Evolutionary conservation across 805 yeast species (phyloP), one percentile per base, ranked within the genome.

Genomic region (Dipodascus albidus): DNA sequence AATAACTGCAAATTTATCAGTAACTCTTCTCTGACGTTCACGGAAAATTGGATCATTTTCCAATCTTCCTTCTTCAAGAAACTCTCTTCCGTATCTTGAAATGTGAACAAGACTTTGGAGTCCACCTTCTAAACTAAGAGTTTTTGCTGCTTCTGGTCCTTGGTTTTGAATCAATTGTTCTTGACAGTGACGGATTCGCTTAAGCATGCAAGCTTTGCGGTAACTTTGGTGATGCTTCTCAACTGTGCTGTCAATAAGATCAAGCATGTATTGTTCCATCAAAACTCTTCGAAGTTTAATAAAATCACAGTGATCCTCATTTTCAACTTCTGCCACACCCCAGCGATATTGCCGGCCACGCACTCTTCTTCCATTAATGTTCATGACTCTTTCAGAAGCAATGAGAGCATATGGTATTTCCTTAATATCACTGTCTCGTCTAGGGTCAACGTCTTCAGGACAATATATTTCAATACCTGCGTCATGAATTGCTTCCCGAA

Each of bases 281-380:
- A 90, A 70, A 59, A 89, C 74, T 53, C 85, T 77, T 72, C 96
- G 82, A 63, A 88, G 75, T 66, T 83, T 84, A 66, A 85, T 80
- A 71, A 87, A 86, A 67, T 88, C 96, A 69, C 93, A 84, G 65
- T 87, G 95, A 55, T 74, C 72, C 62, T 87, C 95, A 68, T 87
- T 87, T 65, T 87, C 95, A 54, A 87, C 88, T 67, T 87, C 95
- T 49, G 85, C 93, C 52, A 82, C 70, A 35, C 96, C 96, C 96
- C 96, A 87, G 58, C 93, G 93, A 65, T 87, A 87, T 67, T 82
- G 79, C 72, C 96, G 80, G 35, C 95, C 96, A 54, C 82, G 76
- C 21, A 86, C 83, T 57, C 74, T 70, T 54, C 75, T 71, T 27
- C 93, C 95, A 47, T 80, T 76, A 49, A 79, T 72, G 60, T 83